These are phyloP conservation scores for Bretziella fagacearum DNA, from an alignment of 2,329 filamentous ascomycete genomes.

Conservation along the genomic window DNA sequence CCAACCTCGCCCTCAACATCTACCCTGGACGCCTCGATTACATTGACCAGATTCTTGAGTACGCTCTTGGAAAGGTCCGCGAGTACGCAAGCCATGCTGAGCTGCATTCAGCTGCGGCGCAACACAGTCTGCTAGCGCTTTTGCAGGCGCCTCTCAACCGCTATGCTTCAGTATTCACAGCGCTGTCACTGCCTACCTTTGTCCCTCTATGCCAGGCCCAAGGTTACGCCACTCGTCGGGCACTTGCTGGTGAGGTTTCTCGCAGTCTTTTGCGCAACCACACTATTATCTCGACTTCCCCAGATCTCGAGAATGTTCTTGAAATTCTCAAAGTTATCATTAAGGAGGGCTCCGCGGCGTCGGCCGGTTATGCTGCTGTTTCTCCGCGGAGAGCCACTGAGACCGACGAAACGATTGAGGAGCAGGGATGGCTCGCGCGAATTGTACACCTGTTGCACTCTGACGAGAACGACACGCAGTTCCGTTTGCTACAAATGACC, in stretches of 20 bases:
- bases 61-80: slow-evolving; percentile 68
- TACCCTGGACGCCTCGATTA: slow-evolving; percentile 89
- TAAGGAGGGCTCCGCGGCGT: slow-evolving; percentile 73
- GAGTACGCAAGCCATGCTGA: slow-evolving; percentile 93
- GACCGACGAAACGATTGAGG: slow-evolving; percentile 94
- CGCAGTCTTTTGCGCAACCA: slow-evolving; percentile 68
- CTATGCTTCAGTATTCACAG: slow-evolving; percentile 92
- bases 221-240: slow-evolving; percentile 78
- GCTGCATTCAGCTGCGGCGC: slow-evolving; percentile 70
- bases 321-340: slow-evolving; percentile 82
- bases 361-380: slow-evolving; percentile 69
- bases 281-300: slow-evolving; percentile 58
- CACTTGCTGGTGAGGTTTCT: slow-evolving; percentile 78
- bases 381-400: slow-evolving; percentile 60
- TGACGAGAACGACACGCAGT: slow-evolving; percentile 80
- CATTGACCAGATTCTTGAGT: slow-evolving; percentile 82
- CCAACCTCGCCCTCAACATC: slow-evolving; percentile 87
- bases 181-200: slow-evolving; percentile 78
- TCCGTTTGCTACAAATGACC: slow-evolving; percentile 77
- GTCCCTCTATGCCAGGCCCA: slow-evolving; percentile 80
- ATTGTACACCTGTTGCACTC: slow-evolving; percentile 77
- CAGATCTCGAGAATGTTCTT: slow-evolving; percentile 74
- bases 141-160: slow-evolving; percentile 80
- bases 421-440: slow-evolving; percentile 91
- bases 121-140: slow-evolving; percentile 75